Percentiles rank a stretch among this genome's conserved stretches.
Conservation (phyloP, 1,284 basidiomycete genomes). For the Cerrena zonata region DNA sequence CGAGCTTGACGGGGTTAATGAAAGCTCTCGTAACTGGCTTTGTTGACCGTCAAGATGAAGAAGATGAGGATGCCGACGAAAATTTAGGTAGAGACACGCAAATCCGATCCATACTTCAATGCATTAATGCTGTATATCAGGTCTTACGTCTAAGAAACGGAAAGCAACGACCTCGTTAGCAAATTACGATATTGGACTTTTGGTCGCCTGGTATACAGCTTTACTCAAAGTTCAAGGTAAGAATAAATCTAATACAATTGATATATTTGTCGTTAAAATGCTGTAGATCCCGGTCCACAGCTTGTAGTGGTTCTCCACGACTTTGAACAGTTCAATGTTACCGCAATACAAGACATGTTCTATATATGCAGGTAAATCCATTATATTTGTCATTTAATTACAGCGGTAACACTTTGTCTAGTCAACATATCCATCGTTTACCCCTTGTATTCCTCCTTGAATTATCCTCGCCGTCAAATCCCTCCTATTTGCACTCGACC, state of each 20-base stretch:
- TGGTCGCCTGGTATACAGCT: slow-evolving; percentile 53
- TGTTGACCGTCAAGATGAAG: slow-evolving; percentile 29
- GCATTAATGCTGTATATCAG: slow-evolving; percentile 5
- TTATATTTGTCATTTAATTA: background rate
- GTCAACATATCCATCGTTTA: slow-evolving; percentile 39
- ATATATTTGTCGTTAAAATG: background rate
- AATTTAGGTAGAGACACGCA: slow-evolving; percentile 12
- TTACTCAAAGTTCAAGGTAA: slow-evolving; percentile 34
- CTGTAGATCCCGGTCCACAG: slow-evolving; percentile 21
- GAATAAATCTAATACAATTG: slow-evolving; percentile 5
- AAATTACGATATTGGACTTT: slow-evolving; percentile 51
- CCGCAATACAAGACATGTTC: slow-evolving; percentile 58
- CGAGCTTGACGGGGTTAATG: slow-evolving; percentile 49
- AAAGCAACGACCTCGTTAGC: slow-evolving; percentile 48
- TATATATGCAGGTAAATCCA: slow-evolving; percentile 56
- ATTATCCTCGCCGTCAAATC: slow-evolving; percentile 46
- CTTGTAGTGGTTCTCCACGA: slow-evolving; percentile 59
- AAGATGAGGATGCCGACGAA: slow-evolving; percentile 26
- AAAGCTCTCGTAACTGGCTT: slow-evolving; percentile 53
- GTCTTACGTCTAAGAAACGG: slow-evolving; percentile 30
- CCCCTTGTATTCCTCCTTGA: slow-evolving; percentile 59
- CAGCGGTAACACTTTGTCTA: slow-evolving; percentile 14
- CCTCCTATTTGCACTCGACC: slow-evolving; percentile 51
- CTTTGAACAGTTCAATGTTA: slow-evolving; percentile 62
- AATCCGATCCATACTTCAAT: slow-evolving; percentile 11